A percentile compares a stretch with the other conserved stretches of the same genome.
Conservation (phyloP, 1,284 basidiomycete species). For the Lignosus rhinocerotis region DNA sequence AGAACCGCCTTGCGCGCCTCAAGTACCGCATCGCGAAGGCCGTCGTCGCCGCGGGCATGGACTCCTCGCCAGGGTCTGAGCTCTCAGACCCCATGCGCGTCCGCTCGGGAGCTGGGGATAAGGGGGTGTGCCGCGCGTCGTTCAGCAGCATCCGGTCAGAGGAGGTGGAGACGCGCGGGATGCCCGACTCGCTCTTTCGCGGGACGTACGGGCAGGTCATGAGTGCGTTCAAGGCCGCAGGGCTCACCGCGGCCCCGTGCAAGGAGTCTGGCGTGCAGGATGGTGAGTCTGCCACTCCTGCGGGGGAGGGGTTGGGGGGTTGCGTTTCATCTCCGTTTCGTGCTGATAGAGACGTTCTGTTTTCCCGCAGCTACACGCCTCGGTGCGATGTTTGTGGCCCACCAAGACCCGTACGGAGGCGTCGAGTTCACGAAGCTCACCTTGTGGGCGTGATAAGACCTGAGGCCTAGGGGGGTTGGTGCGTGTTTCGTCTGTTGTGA, state of each 20-base stretch:
- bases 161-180: conserved; percentile 18
- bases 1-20: conserved; percentile 37
- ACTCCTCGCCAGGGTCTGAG: conserved; percentile 31
- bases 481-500: not conserved
- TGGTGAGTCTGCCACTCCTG: conserved; percentile 34
- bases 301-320: not conserved
- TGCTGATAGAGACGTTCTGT: conserved; percentile 2
- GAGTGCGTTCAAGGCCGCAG: conserved; percentile 42
- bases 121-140: conserved; percentile 19
- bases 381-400: conserved; percentile 48
- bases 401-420: conserved; percentile 29
- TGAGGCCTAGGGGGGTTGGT: conserved; percentile 4
- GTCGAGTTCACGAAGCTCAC: conserved; percentile 47
- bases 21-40: conserved; percentile 45
- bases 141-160: conserved; percentile 26
- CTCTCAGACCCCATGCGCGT: conserved; percentile 4
- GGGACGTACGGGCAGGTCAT: conserved; percentile 53
- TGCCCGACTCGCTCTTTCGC: conserved; percentile 38
- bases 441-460: conserved; percentile 41
- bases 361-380: conserved; percentile 41
- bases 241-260: conserved; percentile 43
- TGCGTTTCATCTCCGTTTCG: not conserved
- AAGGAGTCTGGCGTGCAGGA: conserved; percentile 36
- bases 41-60: conserved; percentile 50
- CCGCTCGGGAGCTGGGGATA: not conserved